Evolutionary conservation across 305 asterid species (phyloP).

Genomic region (Stenogyne calaminthoides): DNA sequence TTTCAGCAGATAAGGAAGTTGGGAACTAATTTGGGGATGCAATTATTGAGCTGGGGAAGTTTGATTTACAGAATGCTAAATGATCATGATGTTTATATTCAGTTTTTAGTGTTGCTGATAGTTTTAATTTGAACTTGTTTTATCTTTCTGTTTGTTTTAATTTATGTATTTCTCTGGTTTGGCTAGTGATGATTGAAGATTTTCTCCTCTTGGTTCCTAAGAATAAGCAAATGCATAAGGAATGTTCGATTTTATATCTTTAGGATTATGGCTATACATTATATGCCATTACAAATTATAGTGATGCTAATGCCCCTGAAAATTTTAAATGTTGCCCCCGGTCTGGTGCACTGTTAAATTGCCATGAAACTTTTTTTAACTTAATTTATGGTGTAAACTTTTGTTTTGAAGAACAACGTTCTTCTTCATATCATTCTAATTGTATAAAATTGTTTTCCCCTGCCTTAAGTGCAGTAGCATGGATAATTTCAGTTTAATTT

Average conservation of each 20-base stretch:
- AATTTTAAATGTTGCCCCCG: slow-evolving; percentile 13
- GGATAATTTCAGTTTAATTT: slow-evolving; percentile 18
- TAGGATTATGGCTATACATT: slow-evolving; percentile 13
- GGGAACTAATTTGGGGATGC: slow-evolving; percentile 22
- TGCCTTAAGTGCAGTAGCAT: slow-evolving; percentile 19
- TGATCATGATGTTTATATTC: slow-evolving; percentile 25
- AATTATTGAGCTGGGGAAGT: slow-evolving; percentile 24
- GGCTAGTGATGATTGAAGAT: slow-evolving; percentile 1
- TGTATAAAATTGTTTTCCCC: slow-evolving; percentile 9
- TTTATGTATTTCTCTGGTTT: slow-evolving; percentile 6
- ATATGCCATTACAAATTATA: background rate
- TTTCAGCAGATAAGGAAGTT: slow-evolving; percentile 17
- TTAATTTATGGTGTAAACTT: slow-evolving; percentile 8
- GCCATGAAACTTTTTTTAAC: slow-evolving; percentile 16
- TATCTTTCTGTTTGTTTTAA: background rate
- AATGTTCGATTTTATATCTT: slow-evolving; percentile 1
- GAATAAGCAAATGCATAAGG: background rate
- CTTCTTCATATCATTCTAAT: slow-evolving; percentile 15
- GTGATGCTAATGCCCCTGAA: slow-evolving; percentile 4
- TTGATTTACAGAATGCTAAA: slow-evolving; percentile 22
- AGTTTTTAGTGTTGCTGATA: slow-evolving; percentile 3
- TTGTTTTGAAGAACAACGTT: background rate
- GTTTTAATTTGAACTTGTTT: background rate
- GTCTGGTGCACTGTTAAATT: slow-evolving; percentile 7
- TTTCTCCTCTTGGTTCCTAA: background rate